A percentile compares a stretch with the other conserved stretches of the same genome.
phyloP scores from a whole-genome alignment of 768 basidiomycete species.

The Epithele typhae region DNA sequence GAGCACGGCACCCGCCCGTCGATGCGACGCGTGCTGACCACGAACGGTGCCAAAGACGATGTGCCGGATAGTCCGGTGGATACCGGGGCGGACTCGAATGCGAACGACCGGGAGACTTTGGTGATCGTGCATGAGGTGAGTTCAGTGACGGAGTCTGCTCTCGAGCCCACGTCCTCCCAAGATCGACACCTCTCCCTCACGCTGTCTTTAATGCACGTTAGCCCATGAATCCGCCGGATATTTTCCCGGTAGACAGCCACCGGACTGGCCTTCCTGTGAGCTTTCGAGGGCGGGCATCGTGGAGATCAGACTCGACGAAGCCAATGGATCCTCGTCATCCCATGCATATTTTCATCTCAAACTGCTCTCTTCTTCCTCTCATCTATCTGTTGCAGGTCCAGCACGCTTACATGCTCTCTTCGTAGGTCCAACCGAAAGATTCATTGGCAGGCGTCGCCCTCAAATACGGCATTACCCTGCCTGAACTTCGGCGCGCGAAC shows the following conservation, averaged over 20 bases:
- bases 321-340: no score
- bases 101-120: conserved; percentile 37
- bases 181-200: no score
- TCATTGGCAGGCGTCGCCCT: conserved; percentile 85
- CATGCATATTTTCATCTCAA: no score
- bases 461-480: conserved; percentile 81
- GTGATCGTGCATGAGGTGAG: conserved; percentile 59
- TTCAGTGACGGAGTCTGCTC: no score
- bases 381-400: no score
- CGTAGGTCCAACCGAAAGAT: conserved; percentile 67
- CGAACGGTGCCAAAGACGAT: neutral
- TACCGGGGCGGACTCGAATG: neutral
- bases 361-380: neutral
- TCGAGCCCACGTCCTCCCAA: no score
- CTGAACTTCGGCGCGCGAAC: conserved; percentile 82
- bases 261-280: no score
- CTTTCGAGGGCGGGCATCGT: no score
- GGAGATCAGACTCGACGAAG: no score
- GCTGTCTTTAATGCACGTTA: no score
- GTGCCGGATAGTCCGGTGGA: neutral
- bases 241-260: no score
- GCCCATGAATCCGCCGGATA: no score
- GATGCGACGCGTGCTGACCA: conserved; percentile 21
- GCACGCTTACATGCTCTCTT: neutral
- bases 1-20: conserved; percentile 16